phyloP scores from a whole-genome alignment of 495 filamentous ascomycete genomes.

The Talaromyces borbonicus region DNA sequence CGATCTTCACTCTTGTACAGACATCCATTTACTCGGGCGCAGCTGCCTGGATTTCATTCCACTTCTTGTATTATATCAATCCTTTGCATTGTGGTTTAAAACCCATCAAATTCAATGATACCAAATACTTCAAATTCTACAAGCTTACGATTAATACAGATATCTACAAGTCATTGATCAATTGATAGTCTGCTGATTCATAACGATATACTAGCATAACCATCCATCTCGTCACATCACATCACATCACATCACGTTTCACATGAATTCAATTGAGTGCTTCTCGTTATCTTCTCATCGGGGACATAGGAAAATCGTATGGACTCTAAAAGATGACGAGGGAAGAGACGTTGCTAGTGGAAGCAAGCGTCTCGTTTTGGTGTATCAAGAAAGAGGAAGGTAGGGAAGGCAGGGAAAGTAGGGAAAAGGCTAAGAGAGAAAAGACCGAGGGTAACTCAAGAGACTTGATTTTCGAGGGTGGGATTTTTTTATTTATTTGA shows the following conservation, averaged over 20 bases:
- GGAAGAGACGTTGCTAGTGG: not conserved
- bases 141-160: too few species aligned
- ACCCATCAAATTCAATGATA: too few species aligned
- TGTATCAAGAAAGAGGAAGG: conserved; percentile 1
- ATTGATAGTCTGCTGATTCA: conserved; percentile 2
- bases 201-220: not conserved
- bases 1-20: too few species aligned
- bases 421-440: not conserved
- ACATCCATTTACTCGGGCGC: too few species aligned
- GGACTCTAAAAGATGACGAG: not conserved
- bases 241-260: conserved; percentile 4
- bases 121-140: too few species aligned
- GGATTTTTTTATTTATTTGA: conserved; percentile 66
- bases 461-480: conserved; percentile 5
- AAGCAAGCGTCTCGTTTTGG: not conserved
- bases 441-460: conserved; percentile 10
- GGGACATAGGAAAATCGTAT: conserved; percentile 5
- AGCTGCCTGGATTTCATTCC: too few species aligned
- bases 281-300: conserved; percentile 1
- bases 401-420: not conserved
- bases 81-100: too few species aligned
- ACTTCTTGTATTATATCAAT: too few species aligned
- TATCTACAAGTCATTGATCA: too few species aligned
- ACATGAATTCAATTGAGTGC: not conserved
- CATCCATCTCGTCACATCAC: conserved; percentile 1